Evolutionary conservation across 441 rosid species (phyloP), one percentile per base, ranked within the genome.

Genomic region (Pelargonium myrrhifolium): DNA sequence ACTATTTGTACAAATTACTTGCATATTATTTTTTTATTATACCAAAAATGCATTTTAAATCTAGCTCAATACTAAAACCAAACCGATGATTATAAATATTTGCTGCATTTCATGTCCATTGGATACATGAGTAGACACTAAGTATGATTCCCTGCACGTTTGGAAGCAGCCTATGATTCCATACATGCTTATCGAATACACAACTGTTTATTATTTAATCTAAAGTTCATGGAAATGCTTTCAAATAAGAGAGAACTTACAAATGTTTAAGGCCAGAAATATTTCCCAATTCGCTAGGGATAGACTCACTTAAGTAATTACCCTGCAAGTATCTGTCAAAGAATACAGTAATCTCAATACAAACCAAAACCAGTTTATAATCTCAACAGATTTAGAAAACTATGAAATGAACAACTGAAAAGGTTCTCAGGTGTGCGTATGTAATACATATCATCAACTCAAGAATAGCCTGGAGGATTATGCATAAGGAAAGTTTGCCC

Each of bases 261-360:
- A 94, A 76, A 53, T 79, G 73, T 75, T 63, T 79, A 78, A 94
- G 98, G 67, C 70, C 77, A 14, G 89, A 71, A 68, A 94, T 79
- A 70, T 86, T 84, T 75, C 98, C 99, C 76, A 94, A 21, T 79
- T 87, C 97, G 76, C 88, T 72, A 51, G 99, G 99, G 74, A 94
- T 83, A 7, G 64, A 58, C 62, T 89, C 99, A 65, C 89, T 87
- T 53, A 94, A 72, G 85, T 88, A 94, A 82, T 94, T 94, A 31
- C 85, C 82, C 86, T 94, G 98, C 89, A 94, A 79, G 84, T 74
- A 84, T 78, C 99, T 94, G 85, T 62, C 75, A 42, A 72, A 74
- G 66, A 79, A 69, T 61, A 74, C 14, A 62, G 11, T 58, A 65
- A 62, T 49, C 61, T 20, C 17, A 49, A 49, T 9, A 10, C 26